These are phyloP conservation scores for Aspergillus transmontanensis DNA, from an alignment of 2,329 filamentous ascomycete genomes.

Conservation along the genomic window DNA sequence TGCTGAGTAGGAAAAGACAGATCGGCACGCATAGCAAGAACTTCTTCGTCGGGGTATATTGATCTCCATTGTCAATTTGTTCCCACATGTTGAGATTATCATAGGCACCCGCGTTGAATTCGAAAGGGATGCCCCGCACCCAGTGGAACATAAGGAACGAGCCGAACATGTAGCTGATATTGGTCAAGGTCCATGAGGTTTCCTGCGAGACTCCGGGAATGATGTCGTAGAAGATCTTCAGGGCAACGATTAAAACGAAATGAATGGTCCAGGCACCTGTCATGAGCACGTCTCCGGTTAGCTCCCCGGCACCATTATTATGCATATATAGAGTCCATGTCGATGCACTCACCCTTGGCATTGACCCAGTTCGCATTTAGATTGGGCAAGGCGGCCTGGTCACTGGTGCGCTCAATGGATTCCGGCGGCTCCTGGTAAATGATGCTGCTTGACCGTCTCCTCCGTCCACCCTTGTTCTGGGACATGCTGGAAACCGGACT, in stretches of 20 bases:
- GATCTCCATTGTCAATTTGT: constrained; percentile 98
- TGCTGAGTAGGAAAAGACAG: constrained; percentile 91
- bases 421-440: constrained; percentile 97
- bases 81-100: constrained; percentile 99
- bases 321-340: background rate
- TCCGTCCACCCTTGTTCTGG: constrained; percentile 69
- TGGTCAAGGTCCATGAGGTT: constrained; percentile 97
- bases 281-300: constrained; percentile 13
- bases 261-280: constrained; percentile 97
- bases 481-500: constrained; percentile 63
- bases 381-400: constrained; percentile 92
- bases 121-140: constrained; percentile 95
- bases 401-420: constrained; percentile 95
- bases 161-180: constrained; percentile 98
- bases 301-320: constrained; percentile 16
- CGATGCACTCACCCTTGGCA: constrained; percentile 78
- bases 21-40: constrained; percentile 95
- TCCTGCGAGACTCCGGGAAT: constrained; percentile 96
- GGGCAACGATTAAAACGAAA: constrained; percentile 82
- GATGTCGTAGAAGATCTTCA: constrained; percentile 97
- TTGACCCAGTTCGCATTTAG: constrained; percentile 99
- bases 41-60: constrained; percentile 98
- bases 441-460: constrained; percentile 95
- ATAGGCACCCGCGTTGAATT: constrained; percentile 97
- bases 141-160: constrained; percentile 99